A percentile compares a stretch with the other conserved stretches of the same genome.
phyloP scores from a whole-genome alignment of 345 rosid genomes.

The Melaleuca alternifolia region DNA sequence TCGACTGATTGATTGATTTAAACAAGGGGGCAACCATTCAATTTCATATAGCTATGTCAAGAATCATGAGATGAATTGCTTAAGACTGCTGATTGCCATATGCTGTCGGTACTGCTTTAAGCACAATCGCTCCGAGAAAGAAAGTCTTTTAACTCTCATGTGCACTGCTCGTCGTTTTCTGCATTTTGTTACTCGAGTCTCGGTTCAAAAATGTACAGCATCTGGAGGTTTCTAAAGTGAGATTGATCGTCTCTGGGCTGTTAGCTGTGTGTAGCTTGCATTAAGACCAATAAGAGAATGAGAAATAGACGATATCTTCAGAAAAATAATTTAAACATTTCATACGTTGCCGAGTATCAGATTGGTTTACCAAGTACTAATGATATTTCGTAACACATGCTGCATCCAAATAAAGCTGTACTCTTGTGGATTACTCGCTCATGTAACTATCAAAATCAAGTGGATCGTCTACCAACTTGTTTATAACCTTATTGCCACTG shows the following conservation, averaged over 20 bases:
- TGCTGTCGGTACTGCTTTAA: neutral
- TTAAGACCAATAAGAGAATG: neutral
- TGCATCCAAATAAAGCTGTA: neutral
- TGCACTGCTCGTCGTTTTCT: neutral
- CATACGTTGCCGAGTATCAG: neutral
- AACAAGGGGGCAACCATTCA: neutral
- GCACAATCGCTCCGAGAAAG: neutral
- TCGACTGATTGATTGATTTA: neutral
- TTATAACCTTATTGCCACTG: neutral
- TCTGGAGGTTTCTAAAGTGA: neutral
- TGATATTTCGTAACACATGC: neutral
- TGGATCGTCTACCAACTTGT: neutral
- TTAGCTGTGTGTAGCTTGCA: neutral
- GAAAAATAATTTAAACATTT: neutral
- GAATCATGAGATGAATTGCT: neutral
- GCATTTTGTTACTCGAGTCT: neutral
- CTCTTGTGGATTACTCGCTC: neutral
- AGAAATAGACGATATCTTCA: accelerated
- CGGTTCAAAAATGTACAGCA: neutral
- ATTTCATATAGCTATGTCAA: neutral
- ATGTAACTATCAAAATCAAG: neutral
- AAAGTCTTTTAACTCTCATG: neutral
- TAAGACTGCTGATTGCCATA: neutral
- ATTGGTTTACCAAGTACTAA: neutral
- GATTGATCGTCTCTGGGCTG: neutral